Base-by-base conservation (phyloP, 208 protist species). In the Trichomonas vaginalis region DNA sequence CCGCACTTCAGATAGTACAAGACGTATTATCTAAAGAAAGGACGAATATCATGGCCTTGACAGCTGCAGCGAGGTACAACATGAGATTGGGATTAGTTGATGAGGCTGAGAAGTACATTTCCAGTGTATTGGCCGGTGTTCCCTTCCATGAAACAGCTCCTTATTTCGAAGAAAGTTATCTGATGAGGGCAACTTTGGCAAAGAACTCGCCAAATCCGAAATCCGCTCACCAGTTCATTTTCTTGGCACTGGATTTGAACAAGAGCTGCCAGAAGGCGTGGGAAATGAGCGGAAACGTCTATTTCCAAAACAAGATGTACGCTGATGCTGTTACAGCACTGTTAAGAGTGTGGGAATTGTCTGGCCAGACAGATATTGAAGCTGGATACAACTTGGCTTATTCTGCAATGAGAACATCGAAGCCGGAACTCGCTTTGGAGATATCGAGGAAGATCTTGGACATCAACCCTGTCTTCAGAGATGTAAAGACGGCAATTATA, bases 81-180 rank as follows among this genome's bases (percentile, higher is more conserved):
- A 92, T 92, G 12, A 48, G 86, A 39, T 17, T 39, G 4, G 21
- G 14, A 39, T 3, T 8, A 39, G 42, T 51, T 12, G 8, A 48
- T 39, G 45, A 51, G 17, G 86, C 86, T 39, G 35, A 92, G 8
- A 39, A 48, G 37, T 92, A 42, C 0, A 56, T 92, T 37, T 23
- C 12, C 0, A 27, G 32, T 39, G 45, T 92, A 2, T 39, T 51
- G 9, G 14, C 42, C 27, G 17, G 17, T n/a, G 45, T 48, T 8
- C 86, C 86, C 39, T 51, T 51, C 17, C 86, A 92, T 51, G 86
- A 92, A 39, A 92, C 40, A 40, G 12, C 12, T 39, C 46, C 39
- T 12, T 92, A 56, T 32, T 92, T 92, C 45, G 86, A 92, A 92
- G 86, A 92, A 92, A 45, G 45, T 45, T 92, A 92, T 47, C 32